Evolutionary conservation across 2,329 filamentous ascomycete species (phyloP), one percentile per base, ranked within the genome.

Genomic region (Fusarium luffae): DNA sequence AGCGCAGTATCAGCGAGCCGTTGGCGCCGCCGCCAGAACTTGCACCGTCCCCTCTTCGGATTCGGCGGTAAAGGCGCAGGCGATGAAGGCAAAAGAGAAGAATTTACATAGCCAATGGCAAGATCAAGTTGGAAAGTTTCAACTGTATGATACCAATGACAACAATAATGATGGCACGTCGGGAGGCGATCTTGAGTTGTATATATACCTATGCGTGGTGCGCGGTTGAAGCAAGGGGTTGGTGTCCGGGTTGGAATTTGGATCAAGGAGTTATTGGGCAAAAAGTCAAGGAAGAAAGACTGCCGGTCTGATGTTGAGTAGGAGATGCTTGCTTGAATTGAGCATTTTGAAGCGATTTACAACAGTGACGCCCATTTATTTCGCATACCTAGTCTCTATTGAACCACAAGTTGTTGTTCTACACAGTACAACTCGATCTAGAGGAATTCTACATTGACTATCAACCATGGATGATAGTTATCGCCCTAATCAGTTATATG

Each of bases 1-100:
- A 89, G 75, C 80, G 88, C 63, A 90, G 85, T 71, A 79, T 86
- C 44, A 83, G 81, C 47, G 82, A 82, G 72, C 81, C 83, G 14
- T 73, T 74, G 19, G 80, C 81, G 27, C 70, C 78, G 49, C 75
- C 77, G 11, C 69, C 73, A n/a, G 73, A 76, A 32, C 65, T 82
- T 59, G 74, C 77, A 44, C 79, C 80, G 28, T 72, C 77, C 37
- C 79, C 79, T 25, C 70, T 82, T 25, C 75, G 74, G 21, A 60
- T 80, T 30, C 72, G 77, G 40, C 72, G 76, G 48, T 78, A 66
- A 75, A 27, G 30, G 10, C 21, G 41, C 37, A 28, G 37, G 32
- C 48, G 41, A 49, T 25, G 30, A 47, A 47, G 42, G 47, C 41
- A 37, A 59, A 40, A 25, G 27, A 65, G 34, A 51, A 40, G 42